A percentile compares a stretch with the other conserved stretches of the same genome.
Evolutionary conservation across 805 yeast species (phyloP).

Genomic region (Priceomyces medius): DNA sequence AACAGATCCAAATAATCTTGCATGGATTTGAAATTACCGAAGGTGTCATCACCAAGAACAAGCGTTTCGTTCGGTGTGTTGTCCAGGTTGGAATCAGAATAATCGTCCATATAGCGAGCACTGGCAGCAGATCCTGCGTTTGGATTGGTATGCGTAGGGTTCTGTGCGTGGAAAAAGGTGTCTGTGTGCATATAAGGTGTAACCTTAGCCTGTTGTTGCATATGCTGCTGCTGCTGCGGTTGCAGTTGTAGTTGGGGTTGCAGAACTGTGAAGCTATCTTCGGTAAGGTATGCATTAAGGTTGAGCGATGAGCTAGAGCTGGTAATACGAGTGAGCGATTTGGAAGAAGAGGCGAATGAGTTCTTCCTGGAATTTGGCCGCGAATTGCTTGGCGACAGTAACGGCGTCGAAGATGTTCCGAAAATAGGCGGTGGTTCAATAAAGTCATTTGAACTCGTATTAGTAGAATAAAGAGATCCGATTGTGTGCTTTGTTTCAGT

Average conservation of each 20-base stretch:
- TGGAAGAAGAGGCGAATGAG: conserved; percentile 25
- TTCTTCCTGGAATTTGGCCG: conserved; percentile 23
- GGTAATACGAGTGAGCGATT: conserved; percentile 31
- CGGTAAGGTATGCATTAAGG: conserved; percentile 43
- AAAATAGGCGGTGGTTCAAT: conserved; percentile 41
- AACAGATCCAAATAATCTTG: conserved; percentile 14
- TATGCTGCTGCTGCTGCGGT: too few relatives aligned
- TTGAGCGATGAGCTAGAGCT: conserved; percentile 42
- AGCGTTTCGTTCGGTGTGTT: conserved; percentile 11
- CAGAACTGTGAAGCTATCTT: conserved; percentile 17
- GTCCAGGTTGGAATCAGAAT: neutral
- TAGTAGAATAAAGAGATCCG: conserved; percentile 28
- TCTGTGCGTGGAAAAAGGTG: neutral
- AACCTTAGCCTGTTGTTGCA: neutral
- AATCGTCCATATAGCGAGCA: neutral
- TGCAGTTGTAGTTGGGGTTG: neutral
- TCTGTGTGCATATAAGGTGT: neutral
- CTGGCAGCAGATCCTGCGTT: neutral
- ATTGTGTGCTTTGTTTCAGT: conserved; percentile 27
- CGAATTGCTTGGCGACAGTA: conserved; percentile 7
- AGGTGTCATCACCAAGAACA: conserved; percentile 10
- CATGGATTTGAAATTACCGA: conserved; percentile 13
- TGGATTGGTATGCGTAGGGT: neutral
- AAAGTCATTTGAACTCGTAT: conserved; percentile 20
- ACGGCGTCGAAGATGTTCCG: conserved; percentile 12